Base-by-base conservation (phyloP, 2,329 filamentous ascomycete species). In the Epichloe sp. region DNA sequence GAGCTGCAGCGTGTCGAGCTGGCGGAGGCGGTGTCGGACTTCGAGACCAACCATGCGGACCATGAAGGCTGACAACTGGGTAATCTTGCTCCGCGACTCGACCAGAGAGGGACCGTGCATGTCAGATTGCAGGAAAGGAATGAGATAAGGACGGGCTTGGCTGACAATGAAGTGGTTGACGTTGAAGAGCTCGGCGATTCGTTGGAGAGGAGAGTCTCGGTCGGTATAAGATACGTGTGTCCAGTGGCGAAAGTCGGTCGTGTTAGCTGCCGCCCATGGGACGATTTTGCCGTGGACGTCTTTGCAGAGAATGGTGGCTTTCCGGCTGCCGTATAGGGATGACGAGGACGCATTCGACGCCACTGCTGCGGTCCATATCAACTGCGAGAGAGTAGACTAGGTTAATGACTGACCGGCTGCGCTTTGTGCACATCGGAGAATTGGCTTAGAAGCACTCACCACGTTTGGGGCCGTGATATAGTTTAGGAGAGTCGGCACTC, bases 111-210 rank as follows among this genome's bases (percentile, higher is more conserved):
- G 84, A 4, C 85, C 83, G 65, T 90, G 86, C 70, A 90, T 81
- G 58, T 91, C 86, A 44, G 83, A 85, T 54, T 85, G 82, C 5
- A 94, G 74, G 60, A 95, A 93, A 0, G 90, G 90, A 31, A 91
- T 83, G 15, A 95, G 74, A 65, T 95, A 95, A 0, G 91, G 91
- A 3, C 90, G 78, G 1, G 91, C 89, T 70, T 96, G 91, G 57
- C 86, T 93, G 57, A 97, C 82, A 56, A 97, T 88, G 68, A 94
- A 96, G 71, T 96, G 90, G 63, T 95, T 94, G 49, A 94, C 87
- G 63, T 94, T 94, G 75, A 93, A 93, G 11, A 91, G 78, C 68
- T 91, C 85, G 6, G 85, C 80, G 34, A 93, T 82, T 40, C 87
- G 79, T 50, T 80, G 76, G 1, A 93, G 75, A 2, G 77, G 78